These are phyloP conservation scores for Diaporthe helianthi DNA, from an alignment of 2,329 filamentous ascomycete genomes.

Conservation along the genomic window DNA sequence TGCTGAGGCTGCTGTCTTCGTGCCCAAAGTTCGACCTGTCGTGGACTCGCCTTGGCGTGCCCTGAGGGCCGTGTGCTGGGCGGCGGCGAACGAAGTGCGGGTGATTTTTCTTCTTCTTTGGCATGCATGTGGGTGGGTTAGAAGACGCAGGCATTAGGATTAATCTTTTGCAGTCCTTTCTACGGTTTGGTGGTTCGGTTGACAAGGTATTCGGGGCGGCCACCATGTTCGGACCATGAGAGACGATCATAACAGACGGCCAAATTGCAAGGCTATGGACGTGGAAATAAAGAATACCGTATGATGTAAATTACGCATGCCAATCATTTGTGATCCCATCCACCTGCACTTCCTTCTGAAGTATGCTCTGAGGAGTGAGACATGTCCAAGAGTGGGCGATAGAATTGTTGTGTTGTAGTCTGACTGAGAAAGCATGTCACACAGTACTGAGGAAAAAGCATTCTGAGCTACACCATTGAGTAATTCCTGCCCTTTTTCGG, in stretches of 20 bases:
- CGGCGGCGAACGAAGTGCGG: slow-evolving; percentile 2
- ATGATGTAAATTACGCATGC: slow-evolving; percentile 32
- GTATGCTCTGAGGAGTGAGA: background rate
- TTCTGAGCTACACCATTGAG: background rate
- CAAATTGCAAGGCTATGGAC: slow-evolving; percentile 20
- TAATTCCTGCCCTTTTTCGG: background rate
- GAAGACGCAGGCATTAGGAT: slow-evolving; percentile 16
- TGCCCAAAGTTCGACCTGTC: background rate
- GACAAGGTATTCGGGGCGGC: slow-evolving; percentile 28
- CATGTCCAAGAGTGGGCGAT: background rate
- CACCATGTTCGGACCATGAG: slow-evolving; percentile 23
- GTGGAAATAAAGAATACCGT: slow-evolving; percentile 33
- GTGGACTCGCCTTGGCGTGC: slow-evolving; percentile 17
- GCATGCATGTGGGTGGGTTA: slow-evolving; percentile 17
- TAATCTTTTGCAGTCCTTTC: slow-evolving; percentile 6
- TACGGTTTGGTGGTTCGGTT: slow-evolving; percentile 29
- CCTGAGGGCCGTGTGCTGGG: background rate
- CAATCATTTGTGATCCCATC: background rate
- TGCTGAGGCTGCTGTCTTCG: slow-evolving; percentile 27
- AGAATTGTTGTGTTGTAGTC: background rate
- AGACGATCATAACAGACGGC: slow-evolving; percentile 29
- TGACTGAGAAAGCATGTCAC: background rate
- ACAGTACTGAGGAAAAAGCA: background rate
- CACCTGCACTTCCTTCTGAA: too few species aligned
- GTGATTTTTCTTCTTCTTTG: background rate